Evolutionary conservation across 176 grass and related monocot species (phyloP).

Genomic region (Oryza officinalis): DNA sequence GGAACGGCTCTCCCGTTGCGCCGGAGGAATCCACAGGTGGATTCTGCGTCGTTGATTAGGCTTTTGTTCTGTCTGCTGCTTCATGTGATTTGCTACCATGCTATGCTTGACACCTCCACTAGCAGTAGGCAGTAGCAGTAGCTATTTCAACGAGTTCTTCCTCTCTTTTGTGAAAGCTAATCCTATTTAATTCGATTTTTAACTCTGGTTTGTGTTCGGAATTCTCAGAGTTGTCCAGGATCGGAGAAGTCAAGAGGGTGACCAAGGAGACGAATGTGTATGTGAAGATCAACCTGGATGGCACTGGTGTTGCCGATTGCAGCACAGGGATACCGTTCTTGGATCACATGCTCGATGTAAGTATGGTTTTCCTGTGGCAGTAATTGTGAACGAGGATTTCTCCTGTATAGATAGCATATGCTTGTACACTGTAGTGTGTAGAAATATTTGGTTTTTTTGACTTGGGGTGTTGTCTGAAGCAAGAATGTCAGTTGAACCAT

Average conservation of each 20-base stretch:
- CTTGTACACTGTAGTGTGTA: background rate
- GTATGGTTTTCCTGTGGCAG: constrained; percentile 5
- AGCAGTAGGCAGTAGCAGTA: background rate
- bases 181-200: background rate
- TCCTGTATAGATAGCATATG: background rate
- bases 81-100: background rate
- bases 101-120: background rate
- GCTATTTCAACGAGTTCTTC: background rate
- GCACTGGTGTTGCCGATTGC: constrained; percentile 67
- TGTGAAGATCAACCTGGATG: constrained; percentile 87
- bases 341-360: constrained; percentile 98
- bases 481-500: background rate
- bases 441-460: background rate
- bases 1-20: constrained; percentile 28
- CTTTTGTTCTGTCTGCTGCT: background rate
- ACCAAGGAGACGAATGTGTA: constrained; percentile 92
- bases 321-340: constrained; percentile 87
- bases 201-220: background rate
- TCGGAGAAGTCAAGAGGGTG: constrained; percentile 75
- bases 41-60: background rate
- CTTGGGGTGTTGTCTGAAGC: background rate
- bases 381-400: background rate
- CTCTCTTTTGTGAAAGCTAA: background rate
- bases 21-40: constrained; percentile 9
- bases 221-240: constrained; percentile 39